Evolutionary conservation across 2,329 filamentous ascomycete species (phyloP), one percentile per base, ranked within the genome.

Genomic region (Fusarium algeriense): DNA sequence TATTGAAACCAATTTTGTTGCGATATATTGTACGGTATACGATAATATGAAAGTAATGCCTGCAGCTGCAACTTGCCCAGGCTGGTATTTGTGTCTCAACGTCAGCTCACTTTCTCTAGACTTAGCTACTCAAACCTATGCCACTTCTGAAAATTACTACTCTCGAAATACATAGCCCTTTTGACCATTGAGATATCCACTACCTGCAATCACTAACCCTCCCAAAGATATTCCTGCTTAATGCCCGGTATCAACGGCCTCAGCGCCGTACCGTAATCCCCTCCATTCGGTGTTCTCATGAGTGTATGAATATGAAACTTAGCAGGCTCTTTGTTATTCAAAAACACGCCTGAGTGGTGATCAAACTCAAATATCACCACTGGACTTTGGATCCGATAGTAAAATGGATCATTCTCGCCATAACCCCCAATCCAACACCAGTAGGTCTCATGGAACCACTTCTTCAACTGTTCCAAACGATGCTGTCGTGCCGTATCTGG

Each of bases 261-360:
- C 54, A 88, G 60, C 1, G 85, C 86, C 80, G 85, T 87, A 0
- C 93, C 92, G 77, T 95, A 95, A 77, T 95, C 93, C 1, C 92
- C 93, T 0, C 83, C 89, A 78, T 95, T 95, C 1, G 93, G 93
- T 35, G 88, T 90, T 38, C 93, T 81, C 69, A 93, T 80, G 56
- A 93, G 81, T 0, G 92, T 95, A 78, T 95, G 93, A 26, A 93
- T 92, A 74, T 95, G 93, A 74, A 93, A 95, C 79, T 92, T 93
- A 35, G 89, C 90, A 0, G 92, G 92, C 79, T 92, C 88, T 53
- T 84, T 84, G 76, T 95, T 95, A 2, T 86, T 89, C 75, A 95
- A 79, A 73, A 94, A 95, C 0, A 95, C 92, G 1, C 92, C 92
- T 0, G 89, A 92, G 78, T 95, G 92, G 76, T 94, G 91, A 74